A percentile compares a stretch with the other conserved stretches of the same genome.
These are phyloP conservation scores for Globisporangium polare DNA, from an alignment of 352 stramenopile genomes.

Conservation along the genomic window DNA sequence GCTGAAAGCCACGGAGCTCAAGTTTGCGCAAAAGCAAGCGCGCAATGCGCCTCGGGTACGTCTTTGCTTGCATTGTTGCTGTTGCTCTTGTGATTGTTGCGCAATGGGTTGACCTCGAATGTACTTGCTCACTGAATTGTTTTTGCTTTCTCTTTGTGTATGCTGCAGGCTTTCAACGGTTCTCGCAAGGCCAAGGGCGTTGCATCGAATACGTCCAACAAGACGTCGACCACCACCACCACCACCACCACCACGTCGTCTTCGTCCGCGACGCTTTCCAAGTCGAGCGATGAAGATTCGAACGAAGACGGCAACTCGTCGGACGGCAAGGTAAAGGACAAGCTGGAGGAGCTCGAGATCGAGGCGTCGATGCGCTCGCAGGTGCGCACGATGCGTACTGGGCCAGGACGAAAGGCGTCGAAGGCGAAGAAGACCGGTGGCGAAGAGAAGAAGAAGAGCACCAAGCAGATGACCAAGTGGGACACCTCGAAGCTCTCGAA, in stretches of 20 bases:
- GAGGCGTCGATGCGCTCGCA: conserved; percentile 41
- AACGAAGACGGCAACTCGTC: conserved; percentile 59
- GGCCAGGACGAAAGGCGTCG: conserved; percentile 43
- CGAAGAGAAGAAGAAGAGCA: conserved; percentile 53
- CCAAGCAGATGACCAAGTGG: conserved; percentile 85
- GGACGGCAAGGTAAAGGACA: conserved; percentile 48
- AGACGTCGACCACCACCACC: conserved; percentile 25
- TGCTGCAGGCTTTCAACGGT: conserved; percentile 44
- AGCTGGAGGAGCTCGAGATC: conserved; percentile 55
- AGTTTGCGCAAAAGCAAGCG: conserved; percentile 56
- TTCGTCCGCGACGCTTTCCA: conserved; percentile 34
- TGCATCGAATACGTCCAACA: conserved; percentile 39
- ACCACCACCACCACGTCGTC: conserved; percentile 20
- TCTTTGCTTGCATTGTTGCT: neutral
- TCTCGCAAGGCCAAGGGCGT: conserved; percentile 66
- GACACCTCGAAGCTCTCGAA: conserved; percentile 83
- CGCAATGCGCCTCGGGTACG: conserved; percentile 52
- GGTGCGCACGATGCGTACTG: conserved; percentile 60
- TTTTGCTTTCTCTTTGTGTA: neutral
- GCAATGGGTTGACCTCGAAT: neutral
- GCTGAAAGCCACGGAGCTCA: conserved; percentile 68
- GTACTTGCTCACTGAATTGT: neutral
- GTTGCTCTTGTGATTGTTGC: neutral
- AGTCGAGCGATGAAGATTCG: conserved; percentile 42
- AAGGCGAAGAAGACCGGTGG: conserved; percentile 46